Base-by-base conservation (phyloP, 306 rosid species). In the Glycine soja region DNA sequence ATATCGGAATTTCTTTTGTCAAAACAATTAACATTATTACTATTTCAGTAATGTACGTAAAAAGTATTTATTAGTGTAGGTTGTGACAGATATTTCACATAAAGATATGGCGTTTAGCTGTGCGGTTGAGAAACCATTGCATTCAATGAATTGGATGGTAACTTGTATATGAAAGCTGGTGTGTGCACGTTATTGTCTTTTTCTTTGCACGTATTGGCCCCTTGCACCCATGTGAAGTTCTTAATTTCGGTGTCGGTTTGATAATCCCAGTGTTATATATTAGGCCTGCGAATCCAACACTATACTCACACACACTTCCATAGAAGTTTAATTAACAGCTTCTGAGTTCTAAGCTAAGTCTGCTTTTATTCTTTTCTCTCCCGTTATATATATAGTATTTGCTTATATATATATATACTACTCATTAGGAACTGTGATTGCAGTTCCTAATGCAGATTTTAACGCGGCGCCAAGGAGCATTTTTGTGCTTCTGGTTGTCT, bases 221-320 rank as follows among this genome's bases (percentile, higher is more conserved):
- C 91, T 80, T 72, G 51, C 77, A 86, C 87, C 87, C 98, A 89
- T 78, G 97, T 92, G 98, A 90, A 9, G 78, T 64, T 54, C 88
- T 85, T 84, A 85, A 90, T 58, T 87, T 81, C 80, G 61, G 34
- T 81, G 93, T 88, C 92, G 90, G 92, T 70, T 80, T 56, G 77
- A 36, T 50, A 34, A 48, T 18, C 45, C 78, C 42, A 47, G 47
- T 78, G 65, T 86, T 83, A 73, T 93, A 91, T 84, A 92, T 85
- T 32, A 65, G 59, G 19, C 83, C 78, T 36, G 14, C 50, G 3
- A 42, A 15, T 51, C 78, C 2, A 40, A 16, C 24, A 80, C 54
- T 54, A 47, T 18, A 40, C 38, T 61, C 30, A 24, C 1, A 24
- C 45, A 58, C 59, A 57, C 13, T 67, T 40, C 0, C n/a, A 15